Percentiles rank a stretch among this genome's conserved stretches.
Conservation (phyloP, 257 asterid species). For the Rehmannia glutinosa region DNA sequence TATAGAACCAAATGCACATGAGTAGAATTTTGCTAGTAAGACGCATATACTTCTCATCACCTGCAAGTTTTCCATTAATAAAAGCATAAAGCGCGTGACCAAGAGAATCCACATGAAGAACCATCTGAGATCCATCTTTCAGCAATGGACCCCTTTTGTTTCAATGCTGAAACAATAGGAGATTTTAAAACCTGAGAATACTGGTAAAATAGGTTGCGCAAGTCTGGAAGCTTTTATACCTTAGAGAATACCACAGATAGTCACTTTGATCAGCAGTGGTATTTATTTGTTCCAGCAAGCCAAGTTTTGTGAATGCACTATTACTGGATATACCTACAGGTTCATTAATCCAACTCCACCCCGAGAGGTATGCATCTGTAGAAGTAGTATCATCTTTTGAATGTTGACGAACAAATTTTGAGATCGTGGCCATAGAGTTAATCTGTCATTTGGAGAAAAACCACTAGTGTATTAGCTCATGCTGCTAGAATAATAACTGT, state of each 20-base stretch:
- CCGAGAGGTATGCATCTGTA: constrained; percentile 35
- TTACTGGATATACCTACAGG: constrained; percentile 82
- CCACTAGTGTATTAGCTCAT: too few relatives aligned
- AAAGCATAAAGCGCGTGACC: constrained; percentile 73
- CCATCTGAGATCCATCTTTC: constrained; percentile 54
- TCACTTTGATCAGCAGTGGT: too few relatives aligned
- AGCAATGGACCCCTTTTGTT: constrained; percentile 45
- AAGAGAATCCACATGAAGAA: constrained; percentile 64
- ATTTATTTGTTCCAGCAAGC: constrained; percentile 76
- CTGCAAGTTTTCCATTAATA: constrained; percentile 73
- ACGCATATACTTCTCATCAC: too few relatives aligned
- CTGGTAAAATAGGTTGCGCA: constrained; percentile 82
- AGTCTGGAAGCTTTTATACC: too few relatives aligned
- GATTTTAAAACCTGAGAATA: constrained; percentile 36
- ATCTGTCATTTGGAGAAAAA: constrained; percentile 43
- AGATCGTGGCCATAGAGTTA: constrained; percentile 48
- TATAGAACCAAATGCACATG: too few relatives aligned
- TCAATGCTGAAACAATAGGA: constrained; percentile 43
- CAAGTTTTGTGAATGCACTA: constrained; percentile 45
- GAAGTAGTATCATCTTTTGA: constrained; percentile 39
- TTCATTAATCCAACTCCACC: constrained; percentile 81
- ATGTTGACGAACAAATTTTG: constrained; percentile 45
- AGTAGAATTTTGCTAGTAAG: too few relatives aligned
- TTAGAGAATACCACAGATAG: too few relatives aligned
- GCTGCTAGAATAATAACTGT: too few relatives aligned